Evolutionary conservation across 306 rosid genomes (phyloP).

Genomic region (Benincasa hispida): DNA sequence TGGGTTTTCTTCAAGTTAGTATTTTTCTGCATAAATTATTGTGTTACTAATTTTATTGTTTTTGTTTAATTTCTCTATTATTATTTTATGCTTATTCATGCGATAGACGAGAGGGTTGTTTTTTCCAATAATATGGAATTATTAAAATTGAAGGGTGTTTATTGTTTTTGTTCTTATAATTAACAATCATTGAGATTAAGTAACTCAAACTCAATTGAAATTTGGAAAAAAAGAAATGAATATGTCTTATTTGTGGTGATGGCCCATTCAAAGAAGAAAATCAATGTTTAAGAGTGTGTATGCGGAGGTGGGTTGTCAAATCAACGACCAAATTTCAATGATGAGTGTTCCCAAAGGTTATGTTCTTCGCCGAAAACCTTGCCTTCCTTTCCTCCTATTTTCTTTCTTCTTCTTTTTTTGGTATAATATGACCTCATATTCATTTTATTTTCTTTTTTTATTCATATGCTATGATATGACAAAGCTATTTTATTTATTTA

Average conservation of each 20-base stretch:
- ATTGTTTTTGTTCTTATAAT: no score
- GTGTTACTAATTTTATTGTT: no score
- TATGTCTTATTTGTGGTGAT: neutral
- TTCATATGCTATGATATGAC: no score
- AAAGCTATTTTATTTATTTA: no score
- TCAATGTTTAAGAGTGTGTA: neutral
- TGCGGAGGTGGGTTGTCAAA: conserved; percentile 37
- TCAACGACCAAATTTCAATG: conserved; percentile 37
- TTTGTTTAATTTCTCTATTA: no score
- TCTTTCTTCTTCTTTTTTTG: neutral
- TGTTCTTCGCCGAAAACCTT: neutral
- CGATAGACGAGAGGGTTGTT: no score
- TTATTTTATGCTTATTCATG: no score
- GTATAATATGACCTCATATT: no score
- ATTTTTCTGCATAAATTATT: no score
- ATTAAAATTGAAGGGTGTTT: neutral
- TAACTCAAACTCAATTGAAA: neutral
- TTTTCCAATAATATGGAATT: no score
- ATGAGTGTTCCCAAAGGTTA: conserved; percentile 25
- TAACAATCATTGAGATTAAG: neutral
- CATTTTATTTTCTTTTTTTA: no score
- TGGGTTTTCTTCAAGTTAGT: no score
- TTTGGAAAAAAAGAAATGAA: neutral
- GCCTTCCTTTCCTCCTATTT: neutral
- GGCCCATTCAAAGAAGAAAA: conserved; percentile 9